Evolutionary conservation across 208 protist genomes (phyloP).

Genomic region (Trypanosoma lewisi): DNA sequence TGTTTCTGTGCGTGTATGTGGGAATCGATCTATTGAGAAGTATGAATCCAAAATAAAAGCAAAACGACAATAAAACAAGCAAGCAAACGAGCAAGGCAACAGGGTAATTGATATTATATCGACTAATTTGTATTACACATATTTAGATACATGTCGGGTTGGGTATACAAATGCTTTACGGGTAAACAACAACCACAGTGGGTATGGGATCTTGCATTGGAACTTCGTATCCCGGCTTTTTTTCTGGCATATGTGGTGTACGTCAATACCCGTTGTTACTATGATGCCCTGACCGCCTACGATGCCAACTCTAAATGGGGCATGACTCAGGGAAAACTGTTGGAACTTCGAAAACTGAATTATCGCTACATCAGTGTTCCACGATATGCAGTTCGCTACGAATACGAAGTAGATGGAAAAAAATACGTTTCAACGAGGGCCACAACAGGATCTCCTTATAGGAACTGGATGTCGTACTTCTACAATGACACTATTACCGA

Average conservation of each 20-base stretch:
- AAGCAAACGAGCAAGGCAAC: not conserved
- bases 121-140: not conserved
- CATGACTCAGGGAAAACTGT: conserved; percentile 67
- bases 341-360: conserved; percentile 85
- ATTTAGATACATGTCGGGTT: conserved; percentile 30
- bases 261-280: conserved; percentile 81
- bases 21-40: not conserved
- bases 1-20: conserved; percentile 1
- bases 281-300: conserved; percentile 67
- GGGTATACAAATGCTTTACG: conserved; percentile 66
- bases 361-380: conserved; percentile 86
- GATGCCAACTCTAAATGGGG: conserved; percentile 67
- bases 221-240: conserved; percentile 73
- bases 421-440: conserved; percentile 71
- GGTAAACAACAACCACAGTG: conserved; percentile 80
- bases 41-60: not conserved
- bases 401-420: conserved; percentile 83
- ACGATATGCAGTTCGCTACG: conserved; percentile 80
- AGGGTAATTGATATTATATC: not conserved
- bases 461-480: conserved; percentile 71
- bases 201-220: conserved; percentile 86
- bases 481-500: conserved; percentile 89
- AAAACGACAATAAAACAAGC: not conserved
- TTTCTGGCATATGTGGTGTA: conserved; percentile 59
- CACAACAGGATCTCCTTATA: conserved; percentile 82